These are phyloP conservation scores for Atractiella rhizophila DNA, from an alignment of 768 basidiomycete species.

Conservation along the genomic window DNA sequence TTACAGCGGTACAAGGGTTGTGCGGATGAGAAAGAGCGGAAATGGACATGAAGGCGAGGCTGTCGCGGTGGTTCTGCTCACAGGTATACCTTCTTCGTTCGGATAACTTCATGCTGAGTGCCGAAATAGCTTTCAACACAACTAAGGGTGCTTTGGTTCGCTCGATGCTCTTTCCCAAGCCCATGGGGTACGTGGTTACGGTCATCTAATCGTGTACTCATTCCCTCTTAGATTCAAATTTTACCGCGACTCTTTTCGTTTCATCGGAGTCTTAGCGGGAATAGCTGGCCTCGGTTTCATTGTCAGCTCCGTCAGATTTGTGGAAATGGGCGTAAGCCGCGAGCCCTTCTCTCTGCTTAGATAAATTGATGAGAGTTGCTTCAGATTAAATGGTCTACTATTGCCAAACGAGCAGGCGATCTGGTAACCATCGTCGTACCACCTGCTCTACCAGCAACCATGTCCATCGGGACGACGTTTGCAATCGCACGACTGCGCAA, in stretches of 20 bases:
- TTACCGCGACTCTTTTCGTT: conserved; percentile 45
- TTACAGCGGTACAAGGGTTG: conserved; percentile 70
- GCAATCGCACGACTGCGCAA: conserved; percentile 69
- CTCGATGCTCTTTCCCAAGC: conserved; percentile 96
- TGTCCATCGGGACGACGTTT: conserved; percentile 92
- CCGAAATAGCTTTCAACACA: conserved; percentile 48
- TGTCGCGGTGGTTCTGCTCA: conserved; percentile 38
- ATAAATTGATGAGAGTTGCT: conserved; percentile 1
- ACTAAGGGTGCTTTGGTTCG: conserved; percentile 88
- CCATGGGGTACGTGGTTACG: conserved; percentile 34
- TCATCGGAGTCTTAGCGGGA: conserved; percentile 73
- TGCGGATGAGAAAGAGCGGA: conserved; percentile 33
- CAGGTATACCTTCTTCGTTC: conserved; percentile 31
- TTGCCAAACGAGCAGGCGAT: conserved; percentile 72
- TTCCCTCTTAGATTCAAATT: conserved; percentile 45
- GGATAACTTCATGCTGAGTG: not conserved
- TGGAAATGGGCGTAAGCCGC: conserved; percentile 54
- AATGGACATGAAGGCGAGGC: conserved; percentile 10
- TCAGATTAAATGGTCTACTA: conserved; percentile 70
- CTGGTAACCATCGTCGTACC: conserved; percentile 93
- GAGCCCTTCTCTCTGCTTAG: not conserved
- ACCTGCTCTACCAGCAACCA: conserved; percentile 82
- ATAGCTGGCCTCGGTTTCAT: conserved; percentile 78
- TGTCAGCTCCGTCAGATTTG: conserved; percentile 70
- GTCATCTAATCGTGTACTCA: not conserved